A percentile compares a stretch with the other conserved stretches of the same genome.
Conservation (phyloP, 805 yeast species). For the Suhomyces xylopsoci region DNA sequence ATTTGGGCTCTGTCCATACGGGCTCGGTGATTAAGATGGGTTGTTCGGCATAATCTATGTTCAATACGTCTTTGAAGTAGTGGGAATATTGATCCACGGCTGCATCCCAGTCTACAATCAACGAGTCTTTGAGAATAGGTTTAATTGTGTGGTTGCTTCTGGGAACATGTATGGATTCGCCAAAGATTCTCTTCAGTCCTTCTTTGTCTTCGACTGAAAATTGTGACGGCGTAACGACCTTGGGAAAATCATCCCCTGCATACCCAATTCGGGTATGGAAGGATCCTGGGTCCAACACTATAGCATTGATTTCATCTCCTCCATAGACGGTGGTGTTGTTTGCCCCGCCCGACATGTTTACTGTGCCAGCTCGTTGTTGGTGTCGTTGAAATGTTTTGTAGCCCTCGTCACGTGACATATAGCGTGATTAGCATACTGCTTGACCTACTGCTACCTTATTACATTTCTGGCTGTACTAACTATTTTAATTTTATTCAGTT, state of each 20-base stretch:
- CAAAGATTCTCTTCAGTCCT: conserved; percentile 26
- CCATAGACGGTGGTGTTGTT: conserved; percentile 28
- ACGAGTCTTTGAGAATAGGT: conserved; percentile 58
- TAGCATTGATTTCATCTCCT: conserved; percentile 81
- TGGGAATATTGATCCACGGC: conserved; percentile 71
- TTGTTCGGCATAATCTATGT: conserved; percentile 57
- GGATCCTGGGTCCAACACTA: conserved; percentile 91
- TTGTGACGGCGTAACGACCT: conserved; percentile 67
- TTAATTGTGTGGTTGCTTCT: conserved; percentile 49
- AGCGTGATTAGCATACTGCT: not conserved
- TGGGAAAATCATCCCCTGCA: conserved; percentile 90
- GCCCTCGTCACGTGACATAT: not conserved
- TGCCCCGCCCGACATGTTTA: conserved; percentile 20
- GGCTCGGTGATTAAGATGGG: conserved; percentile 86
- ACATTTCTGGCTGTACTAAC: not conserved
- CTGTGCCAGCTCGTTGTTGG: not conserved
- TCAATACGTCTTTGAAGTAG: conserved; percentile 50
- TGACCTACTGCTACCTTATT: not conserved
- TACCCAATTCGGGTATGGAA: conserved; percentile 79
- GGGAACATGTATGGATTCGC: conserved; percentile 49
- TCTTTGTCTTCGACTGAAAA: conserved; percentile 44
- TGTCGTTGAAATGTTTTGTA: not conserved
- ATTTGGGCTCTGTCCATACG: conserved; percentile 70
- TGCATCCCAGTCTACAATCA: conserved; percentile 82
- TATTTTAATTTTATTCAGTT: not conserved